phyloP scores from a whole-genome alignment of 768 basidiomycete genomes.

The Mycena vulgaris region DNA sequence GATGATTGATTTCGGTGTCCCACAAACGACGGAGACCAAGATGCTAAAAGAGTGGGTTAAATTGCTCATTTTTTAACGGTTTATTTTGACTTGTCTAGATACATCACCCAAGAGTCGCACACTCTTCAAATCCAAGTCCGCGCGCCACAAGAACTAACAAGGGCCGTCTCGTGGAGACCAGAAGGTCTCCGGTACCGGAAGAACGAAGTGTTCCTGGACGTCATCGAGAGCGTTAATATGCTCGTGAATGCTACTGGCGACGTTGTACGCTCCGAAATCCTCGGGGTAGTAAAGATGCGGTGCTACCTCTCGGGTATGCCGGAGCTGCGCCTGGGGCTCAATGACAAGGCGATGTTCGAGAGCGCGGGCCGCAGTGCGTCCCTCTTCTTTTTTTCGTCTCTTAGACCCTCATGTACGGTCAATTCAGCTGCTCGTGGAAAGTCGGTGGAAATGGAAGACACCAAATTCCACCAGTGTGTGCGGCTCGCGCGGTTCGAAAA shows the following conservation, averaged over 20 bases:
- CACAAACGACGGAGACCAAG: slow-evolving; percentile 99
- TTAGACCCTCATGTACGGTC: not conserved
- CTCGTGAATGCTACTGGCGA: slow-evolving; percentile 92
- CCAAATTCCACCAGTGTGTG: slow-evolving; percentile 99
- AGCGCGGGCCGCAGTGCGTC: slow-evolving; percentile 91
- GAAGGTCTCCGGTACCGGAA: slow-evolving; percentile 98
- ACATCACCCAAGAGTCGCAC: slow-evolving; percentile 98
- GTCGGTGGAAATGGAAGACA: slow-evolving; percentile 99
- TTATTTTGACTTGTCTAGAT: slow-evolving; percentile 60
- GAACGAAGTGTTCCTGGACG: slow-evolving; percentile 99
- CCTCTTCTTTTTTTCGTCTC: no score
- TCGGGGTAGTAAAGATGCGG: slow-evolving; percentile 99
- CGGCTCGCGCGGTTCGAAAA: slow-evolving; percentile 97
- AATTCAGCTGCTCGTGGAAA: slow-evolving; percentile 89
- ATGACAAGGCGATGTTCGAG: slow-evolving; percentile 99
- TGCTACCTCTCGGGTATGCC: slow-evolving; percentile 99
- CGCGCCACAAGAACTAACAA: slow-evolving; percentile 97
- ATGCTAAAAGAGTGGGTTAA: slow-evolving; percentile 93
- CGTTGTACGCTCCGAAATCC: slow-evolving; percentile 96
- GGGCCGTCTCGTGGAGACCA: slow-evolving; percentile 98
- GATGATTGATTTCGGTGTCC: slow-evolving; percentile 99
- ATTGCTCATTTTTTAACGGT: not conserved
- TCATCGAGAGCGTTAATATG: slow-evolving; percentile 97
- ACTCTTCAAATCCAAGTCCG: slow-evolving; percentile 95
- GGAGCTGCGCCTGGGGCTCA: slow-evolving; percentile 93